Base-by-base conservation (phyloP, 495 filamentous ascomycete species). In the Penicillium dipodomyicola region DNA sequence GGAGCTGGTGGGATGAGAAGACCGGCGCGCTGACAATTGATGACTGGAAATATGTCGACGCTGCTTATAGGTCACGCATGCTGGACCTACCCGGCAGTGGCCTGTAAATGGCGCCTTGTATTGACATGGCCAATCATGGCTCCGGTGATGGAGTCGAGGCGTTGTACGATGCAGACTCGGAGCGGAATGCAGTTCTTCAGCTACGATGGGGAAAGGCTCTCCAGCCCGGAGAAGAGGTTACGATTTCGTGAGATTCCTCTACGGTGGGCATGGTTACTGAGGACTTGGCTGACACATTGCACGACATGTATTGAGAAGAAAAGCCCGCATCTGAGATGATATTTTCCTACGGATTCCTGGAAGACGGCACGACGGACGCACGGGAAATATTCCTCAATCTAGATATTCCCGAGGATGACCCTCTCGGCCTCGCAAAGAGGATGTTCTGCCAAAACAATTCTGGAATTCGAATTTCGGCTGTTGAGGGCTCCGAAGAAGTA, bases 261-360 rank as follows among this genome's bases (percentile, higher is more conserved):
- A 23, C 27, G 4, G n/a, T 27, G 10, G 19, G 23, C 0, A 27
- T 19, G 11, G 53, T 15, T 11, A 14, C 14, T 58, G 27, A 1
- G 11, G n/a, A 17, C 8, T 32, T 43, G 53, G 20, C 44, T 58
- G 17, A 57, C 51, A 3, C 2, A 6, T 54, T 14, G 52, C 14
- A 14, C 20, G 22, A 14, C 44, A 85, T 82, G 49, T 95, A 97
- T 65, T 94, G 92, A 2, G 78, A 85, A 32, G 77, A 84, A 30
- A 97, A 97, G 71, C 82, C 89, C 2, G 88, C 90, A 7, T 91
- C 90, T 27, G 95, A 98, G 66, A 93, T 96, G 88, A 75, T 97
- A 4, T 97, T 97, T 65, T 94, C 87, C 23, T 98, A 98, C 62
- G 95, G 94, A 0, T 97, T 98, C 62, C 82, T 97, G n/a, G 90